These are phyloP conservation scores for Aspergillus brunneoviolaceus DNA, from an alignment of 2,329 filamentous ascomycete genomes.

Conservation along the genomic window DNA sequence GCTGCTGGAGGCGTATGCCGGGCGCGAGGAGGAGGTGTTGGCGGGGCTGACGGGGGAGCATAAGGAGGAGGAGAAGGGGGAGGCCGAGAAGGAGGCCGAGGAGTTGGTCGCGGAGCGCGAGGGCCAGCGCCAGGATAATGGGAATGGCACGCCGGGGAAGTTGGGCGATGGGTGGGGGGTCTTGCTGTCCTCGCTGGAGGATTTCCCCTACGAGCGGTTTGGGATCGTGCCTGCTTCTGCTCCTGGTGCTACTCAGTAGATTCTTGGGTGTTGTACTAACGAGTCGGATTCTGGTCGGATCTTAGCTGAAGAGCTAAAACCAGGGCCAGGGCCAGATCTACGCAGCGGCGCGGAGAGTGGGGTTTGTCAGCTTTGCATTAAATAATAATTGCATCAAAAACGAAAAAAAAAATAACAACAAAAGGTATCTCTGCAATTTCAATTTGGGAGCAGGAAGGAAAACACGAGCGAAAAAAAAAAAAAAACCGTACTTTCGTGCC, in stretches of 20 bases:
- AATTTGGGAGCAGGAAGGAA: too few relatives aligned
- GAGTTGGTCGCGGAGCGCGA: constrained; percentile 27
- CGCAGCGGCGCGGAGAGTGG: too few relatives aligned
- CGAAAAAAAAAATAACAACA: too few relatives aligned
- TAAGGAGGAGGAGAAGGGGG: constrained; percentile 52
- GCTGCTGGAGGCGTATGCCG: constrained; percentile 72
- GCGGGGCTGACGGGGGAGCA: constrained; percentile 77
- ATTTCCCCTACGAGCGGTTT: constrained; percentile 61
- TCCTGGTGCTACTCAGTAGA: neutral
- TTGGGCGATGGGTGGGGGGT: constrained; percentile 62
- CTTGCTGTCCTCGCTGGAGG: constrained; percentile 53
- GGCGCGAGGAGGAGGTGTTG: constrained; percentile 75
- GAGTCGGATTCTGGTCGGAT: too few relatives aligned
- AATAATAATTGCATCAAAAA: too few relatives aligned
- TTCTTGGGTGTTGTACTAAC: neutral
- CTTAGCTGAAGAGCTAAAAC: too few relatives aligned
- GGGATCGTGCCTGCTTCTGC: constrained; percentile 47
- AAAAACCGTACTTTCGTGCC: neutral
- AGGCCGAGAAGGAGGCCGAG: constrained; percentile 40
- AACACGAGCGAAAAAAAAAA: neutral
- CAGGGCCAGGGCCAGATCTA: too few relatives aligned
- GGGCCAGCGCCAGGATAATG: constrained; percentile 36
- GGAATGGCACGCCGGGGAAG: constrained; percentile 52
- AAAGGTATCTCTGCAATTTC: too few relatives aligned
- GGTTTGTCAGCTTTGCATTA: too few relatives aligned